Base-by-base conservation (phyloP, 164 flowering plant species). In the Vitis riparia region DNA sequence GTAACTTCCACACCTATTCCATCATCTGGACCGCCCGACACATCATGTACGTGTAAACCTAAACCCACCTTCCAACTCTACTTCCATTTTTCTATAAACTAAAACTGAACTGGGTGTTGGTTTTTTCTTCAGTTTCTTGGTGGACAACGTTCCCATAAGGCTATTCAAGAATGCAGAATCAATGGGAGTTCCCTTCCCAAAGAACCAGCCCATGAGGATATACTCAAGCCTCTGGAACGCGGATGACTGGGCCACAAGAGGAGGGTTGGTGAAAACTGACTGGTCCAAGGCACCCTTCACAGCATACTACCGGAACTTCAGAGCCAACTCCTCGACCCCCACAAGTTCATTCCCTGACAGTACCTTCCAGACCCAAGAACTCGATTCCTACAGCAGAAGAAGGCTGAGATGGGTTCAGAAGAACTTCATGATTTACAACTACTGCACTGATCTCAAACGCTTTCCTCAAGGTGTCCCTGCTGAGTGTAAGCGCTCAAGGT, bases 221-320 rank as follows among this genome's bases (percentile, higher is more conserved):
- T 68, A 68, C 70, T 69, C 76, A 1, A 78, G 81, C 71, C 78
- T 78, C 1, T 78, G 81, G 81, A 75, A 72, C 30, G 78, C 78
- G 0, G 81, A 78, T 27, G 81, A 77, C 59, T 78, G 78, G 81
- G 81, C 81, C 7, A 78, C 81, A 37, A 75, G 81, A 61, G 81
- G 78, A 2, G 78, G 78, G 9, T 56, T 78, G 67, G 78, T 78
- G 19, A 78, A 78, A 59, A 78, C 76, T 8, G 81, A 75, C 49
- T 78, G 81, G 81, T 47, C 76, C 0, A 75, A 78, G 13, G 81
- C 81, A 27, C 81, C 81, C 19, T 75, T 75, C 16, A 75, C 78
- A 1, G 78, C 81, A 11, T 75, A 70, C 62, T 78, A 78, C 76
- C 62, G 81, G 30, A 71, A 75, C 19, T 78, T 71, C 76, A 71